Conservation (phyloP, 768 basidiomycete genomes). For the Lactarius evosmus region DNA sequence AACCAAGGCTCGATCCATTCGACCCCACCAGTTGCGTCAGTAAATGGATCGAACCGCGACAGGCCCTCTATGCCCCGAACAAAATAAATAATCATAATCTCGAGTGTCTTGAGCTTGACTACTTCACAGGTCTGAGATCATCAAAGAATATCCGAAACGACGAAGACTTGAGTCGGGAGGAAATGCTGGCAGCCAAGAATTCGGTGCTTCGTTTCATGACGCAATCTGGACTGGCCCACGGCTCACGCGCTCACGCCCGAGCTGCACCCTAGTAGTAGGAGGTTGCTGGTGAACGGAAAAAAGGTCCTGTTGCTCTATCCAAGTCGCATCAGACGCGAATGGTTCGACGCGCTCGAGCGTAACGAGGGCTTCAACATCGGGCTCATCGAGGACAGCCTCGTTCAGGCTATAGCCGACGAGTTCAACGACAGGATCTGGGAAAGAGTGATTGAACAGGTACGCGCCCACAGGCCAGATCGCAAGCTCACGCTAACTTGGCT, state of each 20-base stretch:
- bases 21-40: neutral
- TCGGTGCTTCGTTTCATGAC: neutral
- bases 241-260: neutral
- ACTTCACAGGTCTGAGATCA: neutral
- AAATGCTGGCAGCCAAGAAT: neutral
- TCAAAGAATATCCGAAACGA: neutral
- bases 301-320: neutral
- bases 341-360: neutral
- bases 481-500: neutral
- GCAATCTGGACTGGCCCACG: neutral
- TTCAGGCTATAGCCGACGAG: neutral
- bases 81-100: neutral
- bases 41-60: neutral
- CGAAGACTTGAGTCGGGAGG: neutral
- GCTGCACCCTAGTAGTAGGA: neutral
- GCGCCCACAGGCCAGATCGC: neutral
- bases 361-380: neutral
- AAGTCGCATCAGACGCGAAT: neutral
- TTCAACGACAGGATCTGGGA: neutral
- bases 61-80: neutral
- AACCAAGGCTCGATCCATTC: neutral
- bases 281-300: neutral
- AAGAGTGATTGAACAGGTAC: neutral
- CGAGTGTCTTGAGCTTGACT: neutral
- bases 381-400: neutral